Evolutionary conservation across 1,284 basidiomycete genomes (phyloP).

Genomic region (Porphyrellus sp.): DNA sequence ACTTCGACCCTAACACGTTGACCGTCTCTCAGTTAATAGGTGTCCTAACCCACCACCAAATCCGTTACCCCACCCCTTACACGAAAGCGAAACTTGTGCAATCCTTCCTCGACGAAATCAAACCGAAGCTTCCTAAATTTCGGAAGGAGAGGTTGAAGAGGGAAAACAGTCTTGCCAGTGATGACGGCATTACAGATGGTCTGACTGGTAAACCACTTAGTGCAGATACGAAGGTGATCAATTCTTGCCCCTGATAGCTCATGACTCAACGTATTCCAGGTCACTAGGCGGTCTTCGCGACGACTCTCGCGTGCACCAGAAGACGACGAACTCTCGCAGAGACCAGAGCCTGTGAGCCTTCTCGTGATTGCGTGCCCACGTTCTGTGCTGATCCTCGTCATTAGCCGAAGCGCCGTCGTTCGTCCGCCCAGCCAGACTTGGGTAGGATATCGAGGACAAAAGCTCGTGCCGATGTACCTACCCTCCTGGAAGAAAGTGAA

Average conservation of each 20-base stretch:
- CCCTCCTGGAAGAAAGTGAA: constrained; percentile 72
- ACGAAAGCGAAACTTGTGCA: constrained; percentile 86
- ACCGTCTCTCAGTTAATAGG: constrained; percentile 81
- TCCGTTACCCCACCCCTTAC: constrained; percentile 73
- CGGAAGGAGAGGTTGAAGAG: constrained; percentile 65
- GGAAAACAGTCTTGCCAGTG: constrained; percentile 68
- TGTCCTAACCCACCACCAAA: constrained; percentile 78
- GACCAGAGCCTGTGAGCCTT: constrained; percentile 49
- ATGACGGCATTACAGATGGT: constrained; percentile 77
- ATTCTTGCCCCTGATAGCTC: constrained; percentile 2
- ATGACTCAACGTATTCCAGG: constrained; percentile 20
- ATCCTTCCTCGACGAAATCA: constrained; percentile 77
- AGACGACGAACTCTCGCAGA: constrained; percentile 39
- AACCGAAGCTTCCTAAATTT: constrained; percentile 56
- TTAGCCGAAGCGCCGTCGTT: constrained; percentile 59
- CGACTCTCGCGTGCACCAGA: constrained; percentile 48
- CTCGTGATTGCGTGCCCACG: neutral
- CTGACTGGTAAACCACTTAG: constrained; percentile 62
- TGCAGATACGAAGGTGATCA: constrained; percentile 45
- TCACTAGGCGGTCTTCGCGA: constrained; percentile 40
- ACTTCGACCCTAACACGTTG: constrained; percentile 78
- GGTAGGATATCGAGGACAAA: constrained; percentile 48
- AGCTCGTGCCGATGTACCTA: constrained; percentile 39
- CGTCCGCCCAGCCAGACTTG: constrained; percentile 67
- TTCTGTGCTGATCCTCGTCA: constrained; percentile 10